phyloP scores from a whole-genome alignment of 768 basidiomycete species.

The Omphalotus guepiniiformis region DNA sequence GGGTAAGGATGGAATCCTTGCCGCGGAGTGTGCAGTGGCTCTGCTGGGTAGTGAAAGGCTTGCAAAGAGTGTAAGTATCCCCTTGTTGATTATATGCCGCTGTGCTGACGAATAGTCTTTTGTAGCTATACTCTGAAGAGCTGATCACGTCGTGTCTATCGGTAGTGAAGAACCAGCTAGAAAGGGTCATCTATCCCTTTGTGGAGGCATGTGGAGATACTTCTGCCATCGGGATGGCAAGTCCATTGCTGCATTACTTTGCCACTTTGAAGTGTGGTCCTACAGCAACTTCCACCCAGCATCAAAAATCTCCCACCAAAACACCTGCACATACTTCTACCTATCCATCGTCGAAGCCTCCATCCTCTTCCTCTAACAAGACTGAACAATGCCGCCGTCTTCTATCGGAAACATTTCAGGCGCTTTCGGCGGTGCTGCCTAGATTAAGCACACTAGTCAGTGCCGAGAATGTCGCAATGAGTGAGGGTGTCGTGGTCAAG shows the following conservation, averaged over 20 bases:
- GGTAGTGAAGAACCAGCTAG: constrained; percentile 76
- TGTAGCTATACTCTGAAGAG: constrained; percentile 90
- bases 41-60: constrained; percentile 63
- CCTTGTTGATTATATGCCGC: too few species aligned
- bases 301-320: background rate
- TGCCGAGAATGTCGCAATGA: constrained; percentile 71
- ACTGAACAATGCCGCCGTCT: constrained; percentile 38
- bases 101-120: constrained; percentile 1
- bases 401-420: constrained; percentile 69
- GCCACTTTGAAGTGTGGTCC: constrained; percentile 40
- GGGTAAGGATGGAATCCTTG: constrained; percentile 70
- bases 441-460: constrained; percentile 71
- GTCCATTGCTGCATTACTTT: constrained; percentile 47
- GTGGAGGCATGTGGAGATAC: constrained; percentile 61
- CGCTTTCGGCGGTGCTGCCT: constrained; percentile 66
- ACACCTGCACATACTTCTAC: constrained; percentile 16
- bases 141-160: constrained; percentile 75
- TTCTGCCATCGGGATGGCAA: constrained; percentile 25
- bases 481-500: constrained; percentile 88
- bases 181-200: constrained; percentile 79
- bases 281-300: constrained; percentile 19
- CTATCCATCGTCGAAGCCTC: constrained; percentile 6
- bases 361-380: constrained; percentile 9
- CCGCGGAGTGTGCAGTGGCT: constrained; percentile 80
- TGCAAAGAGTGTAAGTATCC: background rate